Evolutionary conservation across 2,329 filamentous ascomycete species (phyloP).

Genomic region (Epichloe coenophiala): DNA sequence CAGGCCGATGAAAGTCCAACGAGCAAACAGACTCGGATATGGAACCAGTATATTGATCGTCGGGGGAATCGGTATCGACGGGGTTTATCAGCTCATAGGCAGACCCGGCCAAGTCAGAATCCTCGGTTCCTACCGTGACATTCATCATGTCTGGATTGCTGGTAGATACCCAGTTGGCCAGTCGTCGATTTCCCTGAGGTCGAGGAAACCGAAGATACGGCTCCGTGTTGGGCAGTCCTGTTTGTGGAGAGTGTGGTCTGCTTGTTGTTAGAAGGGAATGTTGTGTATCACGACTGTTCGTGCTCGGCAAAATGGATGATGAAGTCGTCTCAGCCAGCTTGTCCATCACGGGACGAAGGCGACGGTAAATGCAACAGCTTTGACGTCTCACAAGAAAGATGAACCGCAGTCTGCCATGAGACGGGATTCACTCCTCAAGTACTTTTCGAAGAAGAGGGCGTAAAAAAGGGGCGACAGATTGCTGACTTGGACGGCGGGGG

Average conservation of each 20-base stretch:
- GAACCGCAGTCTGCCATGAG: slow-evolving; percentile 8
- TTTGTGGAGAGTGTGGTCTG: slow-evolving; percentile 7
- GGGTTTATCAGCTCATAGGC: slow-evolving; percentile 42
- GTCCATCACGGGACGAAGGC: slow-evolving; percentile 37
- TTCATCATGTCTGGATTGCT: slow-evolving; percentile 45
- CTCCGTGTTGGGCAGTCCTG: slow-evolving; percentile 26
- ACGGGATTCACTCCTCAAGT: background rate
- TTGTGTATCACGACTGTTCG: slow-evolving; percentile 16
- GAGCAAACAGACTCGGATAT: slow-evolving; percentile 36
- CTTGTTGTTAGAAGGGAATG: slow-evolving; percentile 12
- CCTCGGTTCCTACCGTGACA: slow-evolving; percentile 28
- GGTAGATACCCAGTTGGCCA: slow-evolving; percentile 46
- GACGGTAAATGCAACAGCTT: slow-evolving; percentile 8
- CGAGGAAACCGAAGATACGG: slow-evolving; percentile 42
- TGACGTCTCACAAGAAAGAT: slow-evolving; percentile 13
- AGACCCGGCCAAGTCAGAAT: slow-evolving; percentile 40
- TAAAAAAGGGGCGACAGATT: background rate
- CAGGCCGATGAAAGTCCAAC: slow-evolving; percentile 32
- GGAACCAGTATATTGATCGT: slow-evolving; percentile 33
- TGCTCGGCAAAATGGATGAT: slow-evolving; percentile 13
- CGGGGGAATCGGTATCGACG: slow-evolving; percentile 40
- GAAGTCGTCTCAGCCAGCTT: slow-evolving; percentile 22
- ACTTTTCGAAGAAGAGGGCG: background rate
- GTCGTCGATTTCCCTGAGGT: slow-evolving; percentile 39
- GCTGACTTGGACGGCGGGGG: background rate